phyloP scores from a whole-genome alignment of 768 basidiomycete genomes.

The Asterophora lycoperdoides region DNA sequence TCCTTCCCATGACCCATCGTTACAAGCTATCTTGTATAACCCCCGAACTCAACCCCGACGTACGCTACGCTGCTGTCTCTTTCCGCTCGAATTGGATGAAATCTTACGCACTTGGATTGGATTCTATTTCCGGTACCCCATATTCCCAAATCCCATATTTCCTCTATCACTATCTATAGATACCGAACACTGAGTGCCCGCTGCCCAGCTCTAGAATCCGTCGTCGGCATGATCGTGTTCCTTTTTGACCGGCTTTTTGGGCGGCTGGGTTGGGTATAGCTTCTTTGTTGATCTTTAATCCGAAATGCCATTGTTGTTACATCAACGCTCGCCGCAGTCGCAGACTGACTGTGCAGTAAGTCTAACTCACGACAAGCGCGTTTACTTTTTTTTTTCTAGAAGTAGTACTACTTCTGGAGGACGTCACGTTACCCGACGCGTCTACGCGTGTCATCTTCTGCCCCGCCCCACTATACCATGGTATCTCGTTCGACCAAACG shows the following conservation, averaged over 20 bases:
- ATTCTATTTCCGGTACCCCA: background rate
- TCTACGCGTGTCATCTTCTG: no score
- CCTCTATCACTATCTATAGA: no score
- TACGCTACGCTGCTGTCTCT: background rate
- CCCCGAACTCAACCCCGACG: background rate
- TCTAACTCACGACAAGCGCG: no score
- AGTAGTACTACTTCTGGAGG: no score
- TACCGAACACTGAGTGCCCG: background rate
- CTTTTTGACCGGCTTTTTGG: background rate
- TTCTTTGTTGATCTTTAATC: no score
- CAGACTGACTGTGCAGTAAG: no score
- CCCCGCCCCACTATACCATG: constrained; percentile 1
- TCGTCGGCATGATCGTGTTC: no score
- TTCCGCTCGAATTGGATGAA: background rate
- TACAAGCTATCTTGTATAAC: background rate
- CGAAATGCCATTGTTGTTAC: no score
- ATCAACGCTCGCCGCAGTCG: no score
- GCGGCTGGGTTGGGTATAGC: no score
- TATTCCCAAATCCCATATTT: background rate
- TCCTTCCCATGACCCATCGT: background rate
- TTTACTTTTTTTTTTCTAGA: no score
- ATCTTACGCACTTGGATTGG: background rate
- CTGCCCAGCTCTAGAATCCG: background rate
- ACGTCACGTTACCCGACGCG: no score
- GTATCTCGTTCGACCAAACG: constrained; percentile 8